phyloP scores from a whole-genome alignment of 2,329 filamentous ascomycete species.

The Zasmidium angulare region DNA sequence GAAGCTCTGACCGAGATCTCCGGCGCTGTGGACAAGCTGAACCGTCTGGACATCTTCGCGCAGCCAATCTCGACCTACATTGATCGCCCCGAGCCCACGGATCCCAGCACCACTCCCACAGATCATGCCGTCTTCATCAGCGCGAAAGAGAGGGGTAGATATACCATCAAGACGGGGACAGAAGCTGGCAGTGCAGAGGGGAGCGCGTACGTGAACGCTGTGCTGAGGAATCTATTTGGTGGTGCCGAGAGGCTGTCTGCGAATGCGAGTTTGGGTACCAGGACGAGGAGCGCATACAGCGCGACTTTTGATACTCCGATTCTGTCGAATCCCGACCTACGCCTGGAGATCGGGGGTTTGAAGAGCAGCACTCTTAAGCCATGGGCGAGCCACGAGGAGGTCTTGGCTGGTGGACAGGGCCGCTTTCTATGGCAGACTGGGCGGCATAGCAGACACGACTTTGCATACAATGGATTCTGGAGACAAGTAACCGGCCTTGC shows the following conservation, averaged over 20 bases:
- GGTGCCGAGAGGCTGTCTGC: slow-evolving; percentile 87
- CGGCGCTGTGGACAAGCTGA: slow-evolving; percentile 69
- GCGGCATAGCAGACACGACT: slow-evolving; percentile 64
- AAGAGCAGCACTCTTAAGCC: slow-evolving; percentile 78
- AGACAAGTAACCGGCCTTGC: slow-evolving; percentile 81
- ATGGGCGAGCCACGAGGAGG: slow-evolving; percentile 93
- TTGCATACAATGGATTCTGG: slow-evolving; percentile 82
- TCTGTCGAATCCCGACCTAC: slow-evolving; percentile 77
- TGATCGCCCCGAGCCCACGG: slow-evolving; percentile 68
- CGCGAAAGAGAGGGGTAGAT: slow-evolving; percentile 74
- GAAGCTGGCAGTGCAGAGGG: slow-evolving; percentile 93
- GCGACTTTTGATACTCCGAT: slow-evolving; percentile 81
- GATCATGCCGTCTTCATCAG: slow-evolving; percentile 80
- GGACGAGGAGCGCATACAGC: slow-evolving; percentile 88
- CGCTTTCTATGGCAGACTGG: slow-evolving; percentile 72
- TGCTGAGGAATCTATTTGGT: slow-evolving; percentile 90
- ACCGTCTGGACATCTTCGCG: slow-evolving; percentile 84
- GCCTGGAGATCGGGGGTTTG: slow-evolving; percentile 77
- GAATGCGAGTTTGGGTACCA: slow-evolving; percentile 83
- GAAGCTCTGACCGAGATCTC: slow-evolving; percentile 75
- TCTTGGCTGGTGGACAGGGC: slow-evolving; percentile 71
- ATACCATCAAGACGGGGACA: slow-evolving; percentile 90
- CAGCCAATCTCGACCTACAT: slow-evolving; percentile 79
- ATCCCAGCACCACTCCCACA: slow-evolving; percentile 68
- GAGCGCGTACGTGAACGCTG: slow-evolving; percentile 83